Evolutionary conservation across 2,329 filamentous ascomycete genomes (phyloP), one percentile per base, ranked within the genome.

Genomic region (Penicillium griseofulvum): DNA sequence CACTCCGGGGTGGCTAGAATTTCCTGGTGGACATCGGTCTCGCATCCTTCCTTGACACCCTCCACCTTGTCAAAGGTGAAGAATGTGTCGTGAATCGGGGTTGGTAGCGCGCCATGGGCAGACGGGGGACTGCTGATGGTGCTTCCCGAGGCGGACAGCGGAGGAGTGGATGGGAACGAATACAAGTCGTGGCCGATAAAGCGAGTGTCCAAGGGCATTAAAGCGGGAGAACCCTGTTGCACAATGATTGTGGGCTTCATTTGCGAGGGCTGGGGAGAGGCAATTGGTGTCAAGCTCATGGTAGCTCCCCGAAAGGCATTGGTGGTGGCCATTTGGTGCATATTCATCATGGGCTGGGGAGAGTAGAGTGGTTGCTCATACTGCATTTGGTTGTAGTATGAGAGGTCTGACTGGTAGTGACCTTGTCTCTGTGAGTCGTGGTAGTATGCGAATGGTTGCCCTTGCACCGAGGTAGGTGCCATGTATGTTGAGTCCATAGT

Each of bases 371-470:
- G 59, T 53, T 73, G 74, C 63, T 71, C 49, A 56, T 66, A 76
- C 45, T 71, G 71, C 62, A 74, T 67, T 51, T 71, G 69, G 36
- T 65, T 64, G 71, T 74, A 74, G 68, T 76, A 72, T 78, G 81
- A 60, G 61, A 75, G 63, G 55, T 82, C 81, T 41, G 78, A 76
- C 57, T 83, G 84, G 79, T 91, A 92, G 76, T 90, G 87, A 52
- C 85, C 85, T 49, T 92, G 87, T 70, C 89, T 82, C 71, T 91
- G 88, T 61, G 87, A 82, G 65, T 94, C 89, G 68, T 85, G 87
- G 80, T 93, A 96, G 81, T 92, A 94, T 83, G 89, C 92, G 81
- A 91, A 95, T 56, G 89, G 84, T 76, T 89, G 87, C 58, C 82
- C 85, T 81, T 89, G 84, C 68, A 82, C 74, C 74, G 78, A 74